Conservation (phyloP, 2,329 filamentous ascomycete species). For the Alternaria panax region DNA sequence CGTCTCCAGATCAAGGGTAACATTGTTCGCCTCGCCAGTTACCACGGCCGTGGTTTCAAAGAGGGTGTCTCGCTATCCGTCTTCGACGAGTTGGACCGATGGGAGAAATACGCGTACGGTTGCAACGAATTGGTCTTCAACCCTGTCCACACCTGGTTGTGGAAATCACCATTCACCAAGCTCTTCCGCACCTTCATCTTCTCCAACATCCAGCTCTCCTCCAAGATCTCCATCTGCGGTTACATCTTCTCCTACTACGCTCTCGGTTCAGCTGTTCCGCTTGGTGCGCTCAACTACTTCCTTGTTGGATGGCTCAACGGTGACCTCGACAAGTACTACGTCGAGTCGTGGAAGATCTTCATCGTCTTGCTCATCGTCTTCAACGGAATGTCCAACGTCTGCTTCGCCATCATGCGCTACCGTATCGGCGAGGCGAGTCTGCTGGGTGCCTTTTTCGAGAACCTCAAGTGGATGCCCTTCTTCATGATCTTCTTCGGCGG, state of each 20-base stretch:
- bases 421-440: conserved; percentile 63
- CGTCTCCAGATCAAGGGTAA: conserved; percentile 73
- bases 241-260: conserved; percentile 76
- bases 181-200: conserved; percentile 67
- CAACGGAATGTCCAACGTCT: conserved; percentile 65
- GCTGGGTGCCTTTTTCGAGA: conserved; percentile 60
- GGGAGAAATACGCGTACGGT: conserved; percentile 74
- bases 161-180: conserved; percentile 68
- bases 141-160: conserved; percentile 67
- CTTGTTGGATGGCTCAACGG: conserved; percentile 74
- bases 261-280: conserved; percentile 68
- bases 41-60: conserved; percentile 73
- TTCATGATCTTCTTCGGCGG: conserved; percentile 83
- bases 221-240: conserved; percentile 73
- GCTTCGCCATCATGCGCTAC: conserved; percentile 68
- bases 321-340: conserved; percentile 78
- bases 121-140: conserved; percentile 76
- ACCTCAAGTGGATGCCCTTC: conserved; percentile 68
- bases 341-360: conserved; percentile 74
- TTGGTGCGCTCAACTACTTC: conserved; percentile 73
- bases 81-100: conserved; percentile 73
- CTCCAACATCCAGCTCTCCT: conserved; percentile 67
- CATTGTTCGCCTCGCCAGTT: conserved; percentile 71
- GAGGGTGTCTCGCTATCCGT: conserved; percentile 76
- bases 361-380: conserved; percentile 69